Evolutionary conservation across 352 stramenopile species (phyloP), one percentile per base, ranked within the genome.

Genomic region (Thraustochytrium sp.): DNA sequence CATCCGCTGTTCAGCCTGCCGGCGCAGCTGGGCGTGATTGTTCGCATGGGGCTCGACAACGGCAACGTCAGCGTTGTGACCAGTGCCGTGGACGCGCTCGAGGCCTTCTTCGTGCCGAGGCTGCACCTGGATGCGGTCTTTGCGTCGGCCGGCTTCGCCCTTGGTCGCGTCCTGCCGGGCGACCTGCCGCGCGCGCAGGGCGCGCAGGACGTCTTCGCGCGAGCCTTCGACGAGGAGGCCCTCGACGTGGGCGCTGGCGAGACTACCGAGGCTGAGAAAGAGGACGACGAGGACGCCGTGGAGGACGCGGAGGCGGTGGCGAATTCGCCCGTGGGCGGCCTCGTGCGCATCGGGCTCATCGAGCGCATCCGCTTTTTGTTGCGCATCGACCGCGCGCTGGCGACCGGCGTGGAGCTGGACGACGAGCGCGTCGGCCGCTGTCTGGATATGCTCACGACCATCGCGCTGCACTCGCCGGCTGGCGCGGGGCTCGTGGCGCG

Each of bases 301-400:
- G 42, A 68, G 65, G 65, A 77, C 26, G 46, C 40, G 1, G 65
- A 77, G 8, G 49, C 42, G 40, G 18, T 77, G 0, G 42, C 36
- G 21, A 11, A 77, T 13, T 55, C 65, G 11, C 65, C 65, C 13
- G 65, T 77, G 16, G 42, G 18, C 23, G 65, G 65, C n/a, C 21
- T 77, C 13, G 8, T 77, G 31, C 65, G 37, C 23, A 62, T 77
- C 4, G 65, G 65, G 16, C 46, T 77, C n/a, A 40, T 77, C n/a
- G 65, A 77, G 26, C 40, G 65, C 23, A 61, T 77, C 23, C 29
- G 65, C 40, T 77, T 72, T 26, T 36, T 77, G 11, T 77, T 77
- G 18, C 65, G 65, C 21, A 26, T 72, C 9, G 59, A 72, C n/a
- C 29, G 59, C 59, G 46, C 42, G n/a, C 11, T 72, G 26, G 59